Evolutionary conservation across 352 stramenopile species (phyloP), one percentile per base, ranked within the genome.

Genomic region (Pythium insidiosum): DNA sequence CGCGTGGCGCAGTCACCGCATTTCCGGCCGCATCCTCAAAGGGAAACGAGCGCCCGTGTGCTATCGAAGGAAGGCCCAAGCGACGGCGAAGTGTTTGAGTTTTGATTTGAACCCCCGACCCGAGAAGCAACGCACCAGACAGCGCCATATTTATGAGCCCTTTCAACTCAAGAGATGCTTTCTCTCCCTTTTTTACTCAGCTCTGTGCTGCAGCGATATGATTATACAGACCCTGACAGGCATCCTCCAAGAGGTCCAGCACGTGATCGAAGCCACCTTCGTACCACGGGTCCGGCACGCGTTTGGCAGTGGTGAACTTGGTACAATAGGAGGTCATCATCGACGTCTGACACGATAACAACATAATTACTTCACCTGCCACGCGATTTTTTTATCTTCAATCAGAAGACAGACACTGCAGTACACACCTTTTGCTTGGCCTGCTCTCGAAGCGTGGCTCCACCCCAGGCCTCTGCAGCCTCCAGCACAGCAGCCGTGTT

Each of bases 211-310:
- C n/a, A n/a, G n/a, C n/a, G n/a, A n/a, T n/a, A n/a, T 69, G 62
- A 24, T 68, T 50, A 53, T 86, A 92, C 12, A 95, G 65, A 13
- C 83, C 85, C 11, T 70, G 56, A 35, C 85, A 96, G 1, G 79
- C 79, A 46, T 96, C 83, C 44, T 96, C 83, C 4, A 96, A 60
- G 38, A 96, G 54, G 53, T 96, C 85, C 43, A 96, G 53, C 22
- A 96, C 85, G 34, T 82, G 69, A 50, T 95, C 85, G 40, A 96
- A 95, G 16, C 83, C 85, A n/a, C 79, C 83, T 76, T 89, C 78
- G 53, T 92, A 92, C 73, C 75, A 91, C 38, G 83, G 77, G 24
- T 93, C 80, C 0, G 83, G 78, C 7, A 94, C 78, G 20, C 70
- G 71, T 42, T 44, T 83, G 26, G 62, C 66, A 9, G 51, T 47